Evolutionary conservation across 169 alveolate species (phyloP).

Genomic region (Cryptosporidium baileyi): DNA sequence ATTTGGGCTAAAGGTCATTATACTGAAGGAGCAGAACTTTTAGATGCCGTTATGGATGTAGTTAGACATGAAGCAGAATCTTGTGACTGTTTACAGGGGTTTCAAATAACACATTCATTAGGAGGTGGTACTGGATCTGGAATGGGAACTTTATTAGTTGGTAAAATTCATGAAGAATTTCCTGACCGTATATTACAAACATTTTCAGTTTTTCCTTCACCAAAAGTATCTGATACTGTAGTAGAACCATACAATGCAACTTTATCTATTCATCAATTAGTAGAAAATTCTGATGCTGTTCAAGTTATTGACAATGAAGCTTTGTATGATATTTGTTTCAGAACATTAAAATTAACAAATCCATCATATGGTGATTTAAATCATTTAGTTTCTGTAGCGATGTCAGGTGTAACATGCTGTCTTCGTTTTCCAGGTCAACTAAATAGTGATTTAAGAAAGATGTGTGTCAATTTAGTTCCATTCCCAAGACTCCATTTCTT

Average conservation of each 20-base stretch:
- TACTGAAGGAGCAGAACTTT: constrained; percentile 99
- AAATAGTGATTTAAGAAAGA: constrained; percentile 93
- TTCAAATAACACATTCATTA: constrained; percentile 96
- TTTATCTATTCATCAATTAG: constrained; percentile 95
- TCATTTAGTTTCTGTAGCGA: constrained; percentile 96
- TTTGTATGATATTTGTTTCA: constrained; percentile 97
- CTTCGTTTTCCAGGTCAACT: constrained; percentile 98
- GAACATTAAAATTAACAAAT: constrained; percentile 96
- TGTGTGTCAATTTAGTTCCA: constrained; percentile 97
- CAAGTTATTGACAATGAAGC: constrained; percentile 98
- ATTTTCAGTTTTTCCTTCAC: constrained; percentile 97
- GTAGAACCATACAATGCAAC: constrained; percentile 99
- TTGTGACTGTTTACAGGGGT: constrained; percentile 98
- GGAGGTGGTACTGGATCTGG: constrained; percentile 99
- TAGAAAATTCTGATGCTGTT: constrained; percentile 97
- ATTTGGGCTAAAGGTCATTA: constrained; percentile 99
- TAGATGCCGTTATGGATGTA: constrained; percentile 97
- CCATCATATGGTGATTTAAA: constrained; percentile 99
- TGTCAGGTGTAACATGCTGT: constrained; percentile 97
- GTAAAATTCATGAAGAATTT: constrained; percentile 97
- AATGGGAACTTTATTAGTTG: constrained; percentile 96
- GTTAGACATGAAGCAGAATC: constrained; percentile 99
- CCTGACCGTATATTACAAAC: constrained; percentile 99
- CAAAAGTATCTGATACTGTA: constrained; percentile 98
- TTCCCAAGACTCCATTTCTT: constrained; percentile 98